These are phyloP conservation scores for Fusarium verrucosum DNA, from an alignment of 2,329 filamentous ascomycete species.

Conservation along the genomic window DNA sequence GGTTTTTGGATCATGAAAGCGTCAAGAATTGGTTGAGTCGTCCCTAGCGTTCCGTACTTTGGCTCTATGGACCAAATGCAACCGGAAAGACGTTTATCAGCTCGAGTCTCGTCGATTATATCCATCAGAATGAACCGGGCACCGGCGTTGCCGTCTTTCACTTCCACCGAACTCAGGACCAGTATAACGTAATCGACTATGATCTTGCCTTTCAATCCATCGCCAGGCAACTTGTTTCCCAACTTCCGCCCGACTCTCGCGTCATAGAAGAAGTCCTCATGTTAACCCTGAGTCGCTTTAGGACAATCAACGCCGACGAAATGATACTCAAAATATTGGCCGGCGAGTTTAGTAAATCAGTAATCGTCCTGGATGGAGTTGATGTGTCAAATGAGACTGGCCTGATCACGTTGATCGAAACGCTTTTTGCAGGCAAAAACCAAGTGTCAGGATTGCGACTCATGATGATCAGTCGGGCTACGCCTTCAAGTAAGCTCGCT, in stretches of 20 bases:
- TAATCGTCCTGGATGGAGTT: neutral
- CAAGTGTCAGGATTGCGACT: neutral
- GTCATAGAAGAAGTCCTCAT: fast-evolving
- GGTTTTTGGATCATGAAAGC: neutral
- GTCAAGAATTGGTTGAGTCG: neutral
- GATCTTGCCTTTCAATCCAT: neutral
- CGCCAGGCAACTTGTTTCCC: neutral
- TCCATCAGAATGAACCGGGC: fast-evolving
- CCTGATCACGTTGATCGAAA: fast-evolving
- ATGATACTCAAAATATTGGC: neutral
- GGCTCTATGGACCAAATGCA: conserved; percentile 5
- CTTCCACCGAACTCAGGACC: neutral
- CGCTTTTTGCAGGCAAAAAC: fast-evolving
- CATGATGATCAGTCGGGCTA: neutral
- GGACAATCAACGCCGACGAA: fast-evolving
- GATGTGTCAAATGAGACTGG: neutral
- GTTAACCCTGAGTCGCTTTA: fast-evolving
- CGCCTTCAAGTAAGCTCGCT: fast-evolving
- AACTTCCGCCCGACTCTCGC: neutral
- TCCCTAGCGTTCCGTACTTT: neutral
- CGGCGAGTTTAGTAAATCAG: fast-evolving
- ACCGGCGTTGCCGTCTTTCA: neutral
- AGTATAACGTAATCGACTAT: neutral
- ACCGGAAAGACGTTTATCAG: conserved; percentile 15
- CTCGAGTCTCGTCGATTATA: neutral